Evolutionary conservation across 768 basidiomycete genomes (phyloP).

Genomic region (Macrolepiota dolichaula): DNA sequence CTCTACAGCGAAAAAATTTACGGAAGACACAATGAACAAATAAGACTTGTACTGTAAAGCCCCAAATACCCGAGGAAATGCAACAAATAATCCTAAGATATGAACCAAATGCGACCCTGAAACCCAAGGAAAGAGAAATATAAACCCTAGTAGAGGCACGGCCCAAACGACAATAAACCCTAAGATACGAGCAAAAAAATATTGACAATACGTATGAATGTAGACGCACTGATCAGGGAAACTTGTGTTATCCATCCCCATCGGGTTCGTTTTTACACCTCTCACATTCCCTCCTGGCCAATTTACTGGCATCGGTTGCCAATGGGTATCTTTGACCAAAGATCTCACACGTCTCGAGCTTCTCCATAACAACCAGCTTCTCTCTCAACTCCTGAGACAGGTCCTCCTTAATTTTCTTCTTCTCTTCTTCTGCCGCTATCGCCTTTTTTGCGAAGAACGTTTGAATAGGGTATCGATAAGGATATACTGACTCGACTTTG

Average conservation of each 20-base stretch:
- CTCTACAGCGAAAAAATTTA: not conserved
- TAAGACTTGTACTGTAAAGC: not conserved
- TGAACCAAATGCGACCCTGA: not conserved
- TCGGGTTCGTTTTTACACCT: not conserved
- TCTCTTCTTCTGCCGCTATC: conserved; percentile 4
- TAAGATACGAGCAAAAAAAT: not conserved
- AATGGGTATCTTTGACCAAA: conserved; percentile 8
- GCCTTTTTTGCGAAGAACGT: not conserved
- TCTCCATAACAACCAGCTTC: not conserved
- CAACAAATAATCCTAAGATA: not conserved
- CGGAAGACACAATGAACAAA: not conserved
- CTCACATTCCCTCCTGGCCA: not conserved
- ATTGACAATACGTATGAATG: not conserved
- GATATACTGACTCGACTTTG: conserved; percentile 6
- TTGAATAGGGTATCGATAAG: conserved; percentile 9
- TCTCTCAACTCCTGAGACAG: not conserved
- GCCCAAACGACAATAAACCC: not conserved
- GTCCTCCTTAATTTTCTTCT: conserved; percentile 1
- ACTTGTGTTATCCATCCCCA: not conserved
- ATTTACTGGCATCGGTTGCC: no score
- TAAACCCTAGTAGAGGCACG: not conserved
- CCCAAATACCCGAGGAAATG: not conserved
- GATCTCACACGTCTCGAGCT: conserved; percentile 5
- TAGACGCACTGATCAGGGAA: not conserved
- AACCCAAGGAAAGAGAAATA: not conserved